phyloP scores from a whole-genome alignment of 768 basidiomycete genomes.

The Gymnopilus junonius region DNA sequence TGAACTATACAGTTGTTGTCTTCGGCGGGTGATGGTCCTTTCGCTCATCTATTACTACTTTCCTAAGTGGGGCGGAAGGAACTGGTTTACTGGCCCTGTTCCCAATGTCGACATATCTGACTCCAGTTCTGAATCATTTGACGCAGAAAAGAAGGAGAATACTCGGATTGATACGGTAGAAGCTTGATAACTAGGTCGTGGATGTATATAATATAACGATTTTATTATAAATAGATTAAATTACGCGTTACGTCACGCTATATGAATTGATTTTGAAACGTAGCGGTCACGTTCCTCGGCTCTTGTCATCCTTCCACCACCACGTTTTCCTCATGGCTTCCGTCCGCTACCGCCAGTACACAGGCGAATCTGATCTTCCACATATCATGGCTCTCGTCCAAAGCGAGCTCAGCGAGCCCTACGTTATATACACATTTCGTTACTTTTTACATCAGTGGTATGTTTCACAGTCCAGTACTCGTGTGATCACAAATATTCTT shows the following conservation, averaged over 20 bases:
- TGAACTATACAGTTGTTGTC: slow-evolving; percentile 81
- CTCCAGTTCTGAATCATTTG: slow-evolving; percentile 20
- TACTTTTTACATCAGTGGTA: slow-evolving; percentile 98
- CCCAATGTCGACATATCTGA: slow-evolving; percentile 34
- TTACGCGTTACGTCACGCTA: slow-evolving; percentile 5
- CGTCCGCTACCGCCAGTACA: slow-evolving; percentile 73
- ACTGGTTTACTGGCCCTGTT: slow-evolving; percentile 79
- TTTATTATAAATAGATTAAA: not conserved
- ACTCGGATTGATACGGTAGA: slow-evolving; percentile 10
- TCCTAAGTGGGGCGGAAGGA: slow-evolving; percentile 72
- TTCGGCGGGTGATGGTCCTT: slow-evolving; percentile 63
- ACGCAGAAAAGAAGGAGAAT: slow-evolving; percentile 12
- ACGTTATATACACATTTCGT: slow-evolving; percentile 94
- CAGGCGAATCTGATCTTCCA: slow-evolving; percentile 77
- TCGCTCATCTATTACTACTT: slow-evolving; percentile 73
- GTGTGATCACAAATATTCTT: slow-evolving; percentile 32
- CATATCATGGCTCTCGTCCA: slow-evolving; percentile 89
- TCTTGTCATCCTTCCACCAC: slow-evolving; percentile 18
- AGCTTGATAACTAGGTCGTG: slow-evolving; percentile 2
- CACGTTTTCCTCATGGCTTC: slow-evolving; percentile 26
- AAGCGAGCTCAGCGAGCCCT: slow-evolving; percentile 93
- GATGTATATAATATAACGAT: slow-evolving; percentile 2
- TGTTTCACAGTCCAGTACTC: slow-evolving; percentile 35
- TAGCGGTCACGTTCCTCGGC: slow-evolving; percentile 5
- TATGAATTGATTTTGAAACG: not conserved